Conservation (phyloP, 441 rosid species). For the Metrosideros polymorpha region DNA sequence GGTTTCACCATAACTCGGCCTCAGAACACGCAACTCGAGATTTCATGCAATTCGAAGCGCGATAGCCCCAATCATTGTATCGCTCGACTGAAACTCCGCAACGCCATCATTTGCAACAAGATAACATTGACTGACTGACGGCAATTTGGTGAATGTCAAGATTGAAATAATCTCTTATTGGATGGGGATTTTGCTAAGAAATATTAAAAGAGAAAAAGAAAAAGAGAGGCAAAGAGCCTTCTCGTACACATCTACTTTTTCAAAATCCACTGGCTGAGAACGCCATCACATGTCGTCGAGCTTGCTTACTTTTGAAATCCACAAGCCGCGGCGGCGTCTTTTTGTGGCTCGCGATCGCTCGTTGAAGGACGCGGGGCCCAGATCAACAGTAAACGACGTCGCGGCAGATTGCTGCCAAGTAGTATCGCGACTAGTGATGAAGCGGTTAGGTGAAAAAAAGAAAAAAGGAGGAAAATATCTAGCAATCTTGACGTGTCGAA, state of each 20-base stretch:
- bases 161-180: neutral
- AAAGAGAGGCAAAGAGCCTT: neutral
- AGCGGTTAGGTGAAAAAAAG: neutral
- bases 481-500: neutral
- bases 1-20: neutral
- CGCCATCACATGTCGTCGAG: neutral
- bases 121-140: fast-evolving
- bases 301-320: neutral
- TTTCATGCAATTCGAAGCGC: fast-evolving
- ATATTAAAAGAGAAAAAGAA: fast-evolving
- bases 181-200: neutral
- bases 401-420: neutral
- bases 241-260: neutral
- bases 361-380: neutral
- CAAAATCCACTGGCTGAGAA: neutral
- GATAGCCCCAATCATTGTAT: fast-evolving
- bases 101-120: fast-evolving
- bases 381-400: neutral
- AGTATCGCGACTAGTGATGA: neutral
- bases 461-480: neutral
- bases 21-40: neutral
- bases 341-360: neutral
- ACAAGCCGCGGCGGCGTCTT: neutral
- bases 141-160: fast-evolving
- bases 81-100: neutral